Evolutionary conservation across 2,329 filamentous ascomycete species (phyloP), one percentile per base, ranked within the genome.

Genomic region (Claviceps sp.): DNA sequence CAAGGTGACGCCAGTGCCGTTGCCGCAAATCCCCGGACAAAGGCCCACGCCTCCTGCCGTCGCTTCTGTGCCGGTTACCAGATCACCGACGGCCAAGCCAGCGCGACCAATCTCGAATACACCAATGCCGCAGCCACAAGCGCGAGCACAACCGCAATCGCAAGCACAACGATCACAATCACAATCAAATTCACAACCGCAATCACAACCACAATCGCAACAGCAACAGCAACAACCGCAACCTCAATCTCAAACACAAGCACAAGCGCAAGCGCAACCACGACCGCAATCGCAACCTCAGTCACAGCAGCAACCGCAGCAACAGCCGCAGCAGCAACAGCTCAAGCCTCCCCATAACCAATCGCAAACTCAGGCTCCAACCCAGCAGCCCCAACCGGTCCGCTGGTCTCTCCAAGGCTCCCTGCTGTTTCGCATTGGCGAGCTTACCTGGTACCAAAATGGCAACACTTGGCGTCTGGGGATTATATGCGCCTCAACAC

Each of bases 371-470:
- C 45, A 47, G 14, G 16, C 30, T 45, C 22, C 20, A 24, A 26
- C 26, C 8, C 37, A 26, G 37, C 56, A 56, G 26, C 51, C 55
- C 24, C 56, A 53, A 22, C 43, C 48, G 9, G 49, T 59, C 24
- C 53, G 54, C 37, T 70, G 68, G 68, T 57, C 60, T 18, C 55
- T 70, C 38, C 64, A 67, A 53, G 57, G 62, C 53, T 56, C 64
- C 16, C 56, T 65, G 3, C 60, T 76, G 8, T 77, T 75, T 56
- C 69, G 73, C 50, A 62, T 66, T 1, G 74, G 74, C 41, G 74
- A 77, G 55, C 62, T 76, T 16, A 71, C 76, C 5, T 77, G 74
- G 74, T 77, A 68, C 53, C 68, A 71, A 55, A 72, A 72, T 24
- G 66, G 66, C 6, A 67, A 63, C 22, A 70, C 71, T 1, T 77